Evolutionary conservation across 257 asterid species (phyloP), one percentile per base, ranked within the genome.

Genomic region (Solanum medicagineum): DNA sequence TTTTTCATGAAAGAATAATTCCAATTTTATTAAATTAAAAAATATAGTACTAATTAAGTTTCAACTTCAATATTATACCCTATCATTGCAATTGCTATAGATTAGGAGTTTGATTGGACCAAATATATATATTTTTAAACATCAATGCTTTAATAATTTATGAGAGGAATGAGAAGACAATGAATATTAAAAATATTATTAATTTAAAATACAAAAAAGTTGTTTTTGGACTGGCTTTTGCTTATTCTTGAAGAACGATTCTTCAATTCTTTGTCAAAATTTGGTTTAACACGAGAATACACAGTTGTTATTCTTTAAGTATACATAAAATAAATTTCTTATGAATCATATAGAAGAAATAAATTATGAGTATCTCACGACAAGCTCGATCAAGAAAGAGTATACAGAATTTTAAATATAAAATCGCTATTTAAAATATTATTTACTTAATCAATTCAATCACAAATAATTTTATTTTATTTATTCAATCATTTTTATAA

Each of bases 41-140:
- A 22, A 42, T 42, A 42, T 40, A 70, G 80, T 70, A 70, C 40
- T 79, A 77, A 29, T 17, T 53, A 77, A 77, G 29, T 26, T 53
- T 53, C 49, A 79, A 79, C 5, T 79, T 53, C 83, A 77, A 53
- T 77, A 51, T 49, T 77, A 51, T 49, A 77, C 49, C 83, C 83
- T 53, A 79, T 79, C 83, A 79, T 79, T 53, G 29, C 83, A 79
- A 79, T 79, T 79, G 83, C 49, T 79, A 79, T 79, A 79, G 47
- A 29, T 53, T 79, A 53, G 83, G 83, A 79, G 83, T 26, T 79
- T 16, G 9, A 16, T 53, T 79, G 49, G 49, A 49, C 83, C 10
- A 79, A 79, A 9, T 0, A 24, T 13, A 53, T 19, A 79, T 60
- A 75, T 26, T 29, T 26, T 51, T 5, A 8, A 79, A 53, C 53